phyloP scores from a whole-genome alignment of 768 basidiomycete genomes.

The Amanita rimosa region DNA sequence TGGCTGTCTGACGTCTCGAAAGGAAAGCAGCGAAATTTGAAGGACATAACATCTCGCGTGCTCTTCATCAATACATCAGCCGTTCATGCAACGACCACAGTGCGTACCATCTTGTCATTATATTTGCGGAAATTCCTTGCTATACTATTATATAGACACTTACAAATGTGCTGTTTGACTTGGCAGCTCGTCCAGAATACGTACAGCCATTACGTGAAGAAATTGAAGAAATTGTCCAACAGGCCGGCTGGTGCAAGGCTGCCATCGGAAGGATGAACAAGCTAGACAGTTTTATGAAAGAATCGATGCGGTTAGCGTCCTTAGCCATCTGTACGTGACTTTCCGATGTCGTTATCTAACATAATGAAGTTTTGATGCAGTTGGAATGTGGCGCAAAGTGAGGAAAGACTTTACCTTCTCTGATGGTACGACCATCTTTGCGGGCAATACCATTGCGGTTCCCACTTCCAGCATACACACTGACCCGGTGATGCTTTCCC shows the following conservation, averaged over 20 bases:
- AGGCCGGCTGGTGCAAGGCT: slow-evolving; percentile 25
- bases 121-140: neutral
- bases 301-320: slow-evolving; percentile 21
- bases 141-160: slow-evolving; percentile 17
- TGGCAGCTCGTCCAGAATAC: slow-evolving; percentile 24
- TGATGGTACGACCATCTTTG: too few relatives aligned
- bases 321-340: slow-evolving; percentile 12
- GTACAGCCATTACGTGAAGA: slow-evolving; percentile 29
- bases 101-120: slow-evolving; percentile 8
- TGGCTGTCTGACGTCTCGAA: slow-evolving; percentile 33
- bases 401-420: too few relatives aligned
- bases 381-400: too few relatives aligned
- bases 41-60: slow-evolving; percentile 21
- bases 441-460: slow-evolving; percentile 13
- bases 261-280: slow-evolving; percentile 26
- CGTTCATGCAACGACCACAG: slow-evolving; percentile 15
- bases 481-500: neutral
- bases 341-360: too few relatives aligned
- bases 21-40: slow-evolving; percentile 15
- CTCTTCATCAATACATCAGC: slow-evolving; percentile 26
- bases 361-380: too few relatives aligned
- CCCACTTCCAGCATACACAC: slow-evolving; percentile 6
- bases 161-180: slow-evolving; percentile 24
- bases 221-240: slow-evolving; percentile 22
- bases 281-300: slow-evolving; percentile 34